phyloP scores from a whole-genome alignment of 2,329 filamentous ascomycete species.

The Aspergillus ibericus region DNA sequence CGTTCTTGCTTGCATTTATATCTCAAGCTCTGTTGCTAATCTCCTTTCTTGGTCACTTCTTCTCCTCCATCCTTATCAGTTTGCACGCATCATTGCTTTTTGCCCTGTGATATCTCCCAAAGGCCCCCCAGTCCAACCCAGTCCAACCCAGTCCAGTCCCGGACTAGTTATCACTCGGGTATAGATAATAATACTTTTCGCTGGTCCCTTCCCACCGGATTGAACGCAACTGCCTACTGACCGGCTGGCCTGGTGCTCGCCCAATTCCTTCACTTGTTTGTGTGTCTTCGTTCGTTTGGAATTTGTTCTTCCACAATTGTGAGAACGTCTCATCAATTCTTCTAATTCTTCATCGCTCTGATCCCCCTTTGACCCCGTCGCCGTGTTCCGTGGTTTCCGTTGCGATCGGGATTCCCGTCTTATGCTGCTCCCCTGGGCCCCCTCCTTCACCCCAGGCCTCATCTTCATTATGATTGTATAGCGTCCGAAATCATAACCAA shows the following conservation, averaged over 20 bases:
- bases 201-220: background rate
- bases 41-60: background rate
- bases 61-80: background rate
- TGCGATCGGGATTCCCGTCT: background rate
- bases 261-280: background rate
- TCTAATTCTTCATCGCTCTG: background rate
- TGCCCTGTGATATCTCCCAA: background rate
- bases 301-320: background rate
- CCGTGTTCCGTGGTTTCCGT: background rate
- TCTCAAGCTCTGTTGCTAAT: background rate
- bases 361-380: background rate
- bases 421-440: constrained; percentile 4
- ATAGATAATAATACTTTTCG: background rate
- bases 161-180: background rate
- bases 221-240: background rate
- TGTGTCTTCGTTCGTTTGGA: background rate
- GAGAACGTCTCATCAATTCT: background rate
- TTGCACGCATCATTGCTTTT: background rate
- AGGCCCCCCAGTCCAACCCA: background rate
- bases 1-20: background rate
- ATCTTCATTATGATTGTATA: constrained; percentile 10
- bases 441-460: background rate
- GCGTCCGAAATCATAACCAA: background rate
- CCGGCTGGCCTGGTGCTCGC: constrained; percentile 4
- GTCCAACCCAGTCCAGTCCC: background rate